phyloP scores from a whole-genome alignment of 139 green algal species.

The Coccomyxa sp. region DNA sequence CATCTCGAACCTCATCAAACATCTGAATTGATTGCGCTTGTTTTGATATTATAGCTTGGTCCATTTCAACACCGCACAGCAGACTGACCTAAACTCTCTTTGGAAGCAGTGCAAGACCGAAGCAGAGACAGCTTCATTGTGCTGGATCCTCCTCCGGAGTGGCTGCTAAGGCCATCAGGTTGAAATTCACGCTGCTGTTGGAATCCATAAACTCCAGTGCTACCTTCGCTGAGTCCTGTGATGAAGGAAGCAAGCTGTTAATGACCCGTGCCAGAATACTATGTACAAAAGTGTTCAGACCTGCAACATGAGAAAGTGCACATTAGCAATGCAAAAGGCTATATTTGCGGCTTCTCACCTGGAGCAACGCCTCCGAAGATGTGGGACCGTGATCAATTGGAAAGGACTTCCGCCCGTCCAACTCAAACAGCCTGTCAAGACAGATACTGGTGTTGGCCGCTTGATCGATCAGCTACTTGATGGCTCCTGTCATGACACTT shows the following conservation, averaged over 20 bases:
- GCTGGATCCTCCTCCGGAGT: too few species aligned
- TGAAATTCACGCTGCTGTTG: constrained; percentile 51
- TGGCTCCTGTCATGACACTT: neutral
- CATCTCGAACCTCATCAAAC: too few species aligned
- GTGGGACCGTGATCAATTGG: constrained; percentile 73
- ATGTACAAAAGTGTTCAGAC: neutral
- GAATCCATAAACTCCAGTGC: constrained; percentile 56
- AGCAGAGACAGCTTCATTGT: too few species aligned
- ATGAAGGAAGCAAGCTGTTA: neutral
- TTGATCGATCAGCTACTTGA: neutral
- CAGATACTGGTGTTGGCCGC: neutral
- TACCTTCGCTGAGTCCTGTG: constrained; percentile 45
- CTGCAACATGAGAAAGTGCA: neutral
- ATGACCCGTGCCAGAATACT: neutral
- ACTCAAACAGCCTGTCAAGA: constrained; percentile 63
- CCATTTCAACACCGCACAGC: too few species aligned
- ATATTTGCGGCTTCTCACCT: neutral
- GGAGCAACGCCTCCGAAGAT: constrained; percentile 49
- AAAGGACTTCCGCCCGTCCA: constrained; percentile 69
- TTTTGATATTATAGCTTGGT: too few species aligned
- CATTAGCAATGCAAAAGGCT: neutral
- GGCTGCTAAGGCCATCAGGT: constrained; percentile 37
- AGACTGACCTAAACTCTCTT: too few species aligned
- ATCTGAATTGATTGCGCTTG: too few species aligned
- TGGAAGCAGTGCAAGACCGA: too few species aligned